phyloP scores from a whole-genome alignment of 2,329 filamentous ascomycete genomes.

The Cladosporium sp. region DNA sequence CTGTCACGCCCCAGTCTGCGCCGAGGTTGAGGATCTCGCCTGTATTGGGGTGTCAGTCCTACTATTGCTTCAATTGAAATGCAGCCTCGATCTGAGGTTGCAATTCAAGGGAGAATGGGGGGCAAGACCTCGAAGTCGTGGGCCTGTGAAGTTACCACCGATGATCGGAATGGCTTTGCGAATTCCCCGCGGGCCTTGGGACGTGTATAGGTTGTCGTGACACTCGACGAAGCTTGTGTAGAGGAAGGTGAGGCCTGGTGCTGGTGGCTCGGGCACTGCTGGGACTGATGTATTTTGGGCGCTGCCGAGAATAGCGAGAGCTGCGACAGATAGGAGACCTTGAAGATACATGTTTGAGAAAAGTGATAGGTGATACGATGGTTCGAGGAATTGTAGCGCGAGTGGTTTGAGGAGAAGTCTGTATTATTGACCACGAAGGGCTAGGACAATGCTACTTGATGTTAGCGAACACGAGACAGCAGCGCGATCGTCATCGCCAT shows the following conservation, averaged over 20 bases:
- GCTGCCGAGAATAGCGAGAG: constrained; percentile 8
- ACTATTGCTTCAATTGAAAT: too few species aligned
- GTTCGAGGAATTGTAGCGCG: not conserved
- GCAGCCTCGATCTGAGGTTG: too few species aligned
- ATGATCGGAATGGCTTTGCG: constrained; percentile 29
- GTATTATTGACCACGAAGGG: too few species aligned
- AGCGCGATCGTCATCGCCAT: not conserved
- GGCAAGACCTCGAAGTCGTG: constrained; percentile 15
- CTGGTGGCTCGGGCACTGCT: constrained; percentile 10
- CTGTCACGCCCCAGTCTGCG: constrained; percentile 36
- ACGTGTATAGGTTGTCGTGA: constrained; percentile 21
- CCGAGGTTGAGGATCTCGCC: constrained; percentile 33
- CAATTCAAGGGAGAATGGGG: too few species aligned
- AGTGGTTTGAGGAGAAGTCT: not conserved
- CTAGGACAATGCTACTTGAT: not conserved
- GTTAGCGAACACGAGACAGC: not conserved
- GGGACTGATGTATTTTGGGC: constrained; percentile 7
- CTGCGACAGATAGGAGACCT: constrained; percentile 7
- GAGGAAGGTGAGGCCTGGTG: constrained; percentile 26
- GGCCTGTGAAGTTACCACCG: constrained; percentile 30
- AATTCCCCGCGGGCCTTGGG: constrained; percentile 24
- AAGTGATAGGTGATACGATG: not conserved
- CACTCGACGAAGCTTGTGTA: constrained; percentile 29
- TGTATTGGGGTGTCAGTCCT: not conserved
- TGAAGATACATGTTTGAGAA: not conserved